A percentile compares a stretch with the other conserved stretches of the same genome.
These are phyloP conservation scores for Darksidea phi DNA, from an alignment of 495 filamentous ascomycete genomes.

Conservation along the genomic window DNA sequence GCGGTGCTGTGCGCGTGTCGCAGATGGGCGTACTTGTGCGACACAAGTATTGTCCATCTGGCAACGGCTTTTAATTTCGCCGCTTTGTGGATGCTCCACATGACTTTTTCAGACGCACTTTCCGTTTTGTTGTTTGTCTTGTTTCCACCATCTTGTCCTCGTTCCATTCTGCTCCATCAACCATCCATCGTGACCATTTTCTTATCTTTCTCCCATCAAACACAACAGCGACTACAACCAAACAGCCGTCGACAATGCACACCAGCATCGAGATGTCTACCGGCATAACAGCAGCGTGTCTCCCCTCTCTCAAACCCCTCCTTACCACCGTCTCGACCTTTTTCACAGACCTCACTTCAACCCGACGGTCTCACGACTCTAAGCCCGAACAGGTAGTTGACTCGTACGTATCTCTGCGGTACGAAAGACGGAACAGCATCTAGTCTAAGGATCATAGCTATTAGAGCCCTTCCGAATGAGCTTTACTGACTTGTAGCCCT, in stretches of 20 bases:
- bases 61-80: not conserved
- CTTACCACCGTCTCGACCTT: not conserved
- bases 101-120: not conserved
- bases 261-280: not conserved
- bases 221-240: not conserved
- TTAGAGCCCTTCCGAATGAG: no score
- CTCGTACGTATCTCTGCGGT: no score
- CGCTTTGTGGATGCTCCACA: slow-evolving; percentile 1
- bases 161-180: not conserved
- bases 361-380: no score
- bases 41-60: not conserved
- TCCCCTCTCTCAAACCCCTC: slow-evolving; percentile 12
- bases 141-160: not conserved
- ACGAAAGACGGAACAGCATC: no score
- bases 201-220: not conserved
- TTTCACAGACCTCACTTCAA: not conserved
- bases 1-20: not conserved
- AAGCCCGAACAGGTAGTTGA: no score
- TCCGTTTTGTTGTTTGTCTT: not conserved
- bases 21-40: slow-evolving; percentile 5
- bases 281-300: slow-evolving; percentile 10
- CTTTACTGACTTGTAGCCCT: no score
- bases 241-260: not conserved
- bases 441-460: no score
- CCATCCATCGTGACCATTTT: not conserved